Percentiles rank a stretch among this genome's conserved stretches.
Evolutionary conservation across 2,329 filamentous ascomycete genomes (phyloP).

Genomic region (Sodiomyces alkalinus): DNA sequence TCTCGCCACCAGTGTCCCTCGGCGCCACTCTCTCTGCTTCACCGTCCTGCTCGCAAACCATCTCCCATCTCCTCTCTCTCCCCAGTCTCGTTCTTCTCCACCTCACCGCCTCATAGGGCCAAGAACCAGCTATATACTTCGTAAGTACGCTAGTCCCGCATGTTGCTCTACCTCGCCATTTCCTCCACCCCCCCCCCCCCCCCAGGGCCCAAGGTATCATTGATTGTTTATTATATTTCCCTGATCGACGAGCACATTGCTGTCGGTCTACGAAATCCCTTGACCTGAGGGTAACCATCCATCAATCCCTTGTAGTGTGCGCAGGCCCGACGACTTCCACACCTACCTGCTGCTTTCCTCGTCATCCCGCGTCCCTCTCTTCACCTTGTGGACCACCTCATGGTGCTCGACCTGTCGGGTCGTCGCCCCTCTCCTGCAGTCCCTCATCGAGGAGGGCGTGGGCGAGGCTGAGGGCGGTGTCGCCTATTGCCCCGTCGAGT

Average conservation of each 20-base stretch:
- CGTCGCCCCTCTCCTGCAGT: slow-evolving; percentile 31
- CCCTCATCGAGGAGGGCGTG: slow-evolving; percentile 32
- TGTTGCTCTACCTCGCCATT: too few relatives aligned
- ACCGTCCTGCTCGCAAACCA: too few relatives aligned
- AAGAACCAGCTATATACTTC: slow-evolving; percentile 20
- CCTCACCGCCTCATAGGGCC: slow-evolving; percentile 6
- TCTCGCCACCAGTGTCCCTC: too few relatives aligned
- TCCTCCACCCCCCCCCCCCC: too few relatives aligned
- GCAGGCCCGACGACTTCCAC: slow-evolving; percentile 35
- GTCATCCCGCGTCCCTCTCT: slow-evolving; percentile 35
- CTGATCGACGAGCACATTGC: too few relatives aligned
- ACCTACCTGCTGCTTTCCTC: slow-evolving; percentile 40
- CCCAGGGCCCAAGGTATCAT: too few relatives aligned
- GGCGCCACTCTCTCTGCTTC: too few relatives aligned
- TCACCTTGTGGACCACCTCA: slow-evolving; percentile 45
- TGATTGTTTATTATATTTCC: too few relatives aligned
- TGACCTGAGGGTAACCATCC: too few relatives aligned
- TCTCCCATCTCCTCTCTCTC: not conserved
- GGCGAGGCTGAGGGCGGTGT: slow-evolving; percentile 42
- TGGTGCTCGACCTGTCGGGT: slow-evolving; percentile 39
- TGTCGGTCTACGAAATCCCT: too few relatives aligned
- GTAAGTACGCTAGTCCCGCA: slow-evolving; percentile 12
- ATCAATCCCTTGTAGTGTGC: slow-evolving; percentile 25
- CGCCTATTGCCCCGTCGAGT: slow-evolving; percentile 36
- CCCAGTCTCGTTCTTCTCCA: slow-evolving; percentile 4